Conservation (phyloP, 345 rosid species). For the Hypericum androsaemum region DNA sequence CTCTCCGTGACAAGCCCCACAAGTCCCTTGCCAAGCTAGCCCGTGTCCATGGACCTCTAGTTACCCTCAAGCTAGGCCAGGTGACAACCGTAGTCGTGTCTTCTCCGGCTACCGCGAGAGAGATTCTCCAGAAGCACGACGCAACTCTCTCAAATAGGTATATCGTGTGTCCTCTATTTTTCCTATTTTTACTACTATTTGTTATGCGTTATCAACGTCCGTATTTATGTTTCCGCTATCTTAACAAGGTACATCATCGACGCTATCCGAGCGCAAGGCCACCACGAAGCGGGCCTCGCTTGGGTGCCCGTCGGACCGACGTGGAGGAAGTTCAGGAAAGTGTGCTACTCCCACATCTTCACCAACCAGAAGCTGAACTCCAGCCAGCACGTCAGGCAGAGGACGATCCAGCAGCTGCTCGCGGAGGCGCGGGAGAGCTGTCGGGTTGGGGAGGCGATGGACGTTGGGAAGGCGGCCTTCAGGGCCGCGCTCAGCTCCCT, state of each 20-base stretch:
- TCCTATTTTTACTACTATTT: too few relatives aligned
- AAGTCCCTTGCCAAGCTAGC: neutral
- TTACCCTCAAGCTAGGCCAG: neutral
- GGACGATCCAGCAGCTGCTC: slow-evolving; percentile 24
- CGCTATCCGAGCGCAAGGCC: neutral
- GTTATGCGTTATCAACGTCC: too few relatives aligned
- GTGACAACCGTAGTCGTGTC: neutral
- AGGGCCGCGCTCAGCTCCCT: slow-evolving; percentile 26
- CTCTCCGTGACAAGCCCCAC: neutral
- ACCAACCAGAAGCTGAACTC: slow-evolving; percentile 27
- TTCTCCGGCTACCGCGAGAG: neutral
- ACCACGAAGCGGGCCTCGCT: neutral
- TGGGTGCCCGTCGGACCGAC: neutral
- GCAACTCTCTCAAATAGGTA: neutral
- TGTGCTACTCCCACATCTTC: slow-evolving; percentile 23
- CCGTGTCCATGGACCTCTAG: neutral
- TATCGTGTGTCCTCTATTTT: too few relatives aligned
- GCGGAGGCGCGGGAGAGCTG: slow-evolving; percentile 15
- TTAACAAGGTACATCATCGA: neutral
- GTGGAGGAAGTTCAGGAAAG: slow-evolving; percentile 24
- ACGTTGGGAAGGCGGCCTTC: slow-evolving; percentile 34
- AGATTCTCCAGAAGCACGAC: slow-evolving; percentile 4
- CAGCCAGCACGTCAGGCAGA: slow-evolving; percentile 15
- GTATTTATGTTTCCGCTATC: neutral
- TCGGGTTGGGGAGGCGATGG: slow-evolving; percentile 19